These are phyloP conservation scores for Microsporum canis DNA, from an alignment of 2,329 filamentous ascomycete species.

Conservation along the genomic window DNA sequence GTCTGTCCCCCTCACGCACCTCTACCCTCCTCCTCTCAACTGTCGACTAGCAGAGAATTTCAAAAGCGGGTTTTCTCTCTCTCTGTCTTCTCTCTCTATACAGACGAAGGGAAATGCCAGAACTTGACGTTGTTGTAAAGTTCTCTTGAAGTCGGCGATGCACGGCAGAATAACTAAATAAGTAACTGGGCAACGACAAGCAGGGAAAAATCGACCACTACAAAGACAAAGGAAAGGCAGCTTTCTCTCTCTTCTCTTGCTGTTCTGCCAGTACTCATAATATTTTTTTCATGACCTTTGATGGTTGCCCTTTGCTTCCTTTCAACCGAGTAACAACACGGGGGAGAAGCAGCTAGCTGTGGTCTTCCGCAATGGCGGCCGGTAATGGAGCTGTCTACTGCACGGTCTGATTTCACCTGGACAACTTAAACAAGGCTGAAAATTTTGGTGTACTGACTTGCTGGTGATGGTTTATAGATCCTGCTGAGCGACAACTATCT, in stretches of 20 bases:
- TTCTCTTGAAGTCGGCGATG: background rate
- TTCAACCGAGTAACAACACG: background rate
- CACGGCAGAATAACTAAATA: background rate
- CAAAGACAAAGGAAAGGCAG: too few relatives aligned
- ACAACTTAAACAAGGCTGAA: background rate
- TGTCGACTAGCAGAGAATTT: background rate
- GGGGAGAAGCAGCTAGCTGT: background rate
- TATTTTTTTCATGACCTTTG: background rate
- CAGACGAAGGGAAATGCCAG: too few relatives aligned
- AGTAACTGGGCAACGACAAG: background rate
- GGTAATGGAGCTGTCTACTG: conserved; percentile 50
- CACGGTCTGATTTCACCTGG: conserved; percentile 41
- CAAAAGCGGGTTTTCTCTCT: too few relatives aligned
- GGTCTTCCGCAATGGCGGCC: background rate
- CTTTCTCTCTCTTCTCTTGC: background rate
- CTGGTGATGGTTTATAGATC: conserved; percentile 48
- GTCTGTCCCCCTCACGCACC: background rate
- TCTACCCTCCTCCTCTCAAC: background rate
- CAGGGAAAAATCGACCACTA: too few relatives aligned
- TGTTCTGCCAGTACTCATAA: background rate
- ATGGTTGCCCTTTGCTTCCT: background rate
- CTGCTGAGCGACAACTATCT: conserved; percentile 86
- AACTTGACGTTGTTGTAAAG: background rate
- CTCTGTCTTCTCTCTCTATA: too few relatives aligned
- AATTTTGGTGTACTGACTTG: background rate